These are phyloP conservation scores for Populus tremula DNA, from an alignment of 345 rosid species.

Conservation along the genomic window DNA sequence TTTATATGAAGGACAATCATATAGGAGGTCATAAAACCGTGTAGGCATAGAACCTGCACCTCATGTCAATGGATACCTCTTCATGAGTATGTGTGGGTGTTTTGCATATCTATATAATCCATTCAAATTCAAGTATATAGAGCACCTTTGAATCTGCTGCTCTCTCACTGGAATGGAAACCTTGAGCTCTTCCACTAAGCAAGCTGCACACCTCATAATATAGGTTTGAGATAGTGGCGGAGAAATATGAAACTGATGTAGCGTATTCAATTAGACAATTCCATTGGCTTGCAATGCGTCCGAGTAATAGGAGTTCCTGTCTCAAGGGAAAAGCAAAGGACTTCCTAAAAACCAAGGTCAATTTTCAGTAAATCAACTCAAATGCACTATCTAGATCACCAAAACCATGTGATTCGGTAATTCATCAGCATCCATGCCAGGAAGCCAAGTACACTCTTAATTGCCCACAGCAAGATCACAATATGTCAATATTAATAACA, in stretches of 20 bases:
- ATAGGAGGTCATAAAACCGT: not conserved
- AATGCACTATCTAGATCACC: not conserved
- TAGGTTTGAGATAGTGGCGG: constrained; percentile 51
- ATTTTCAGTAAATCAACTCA: not conserved
- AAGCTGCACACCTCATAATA: constrained; percentile 49
- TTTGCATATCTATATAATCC: not conserved
- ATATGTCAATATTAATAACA: too few relatives aligned
- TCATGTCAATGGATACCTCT: not conserved
- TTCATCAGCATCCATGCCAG: not conserved
- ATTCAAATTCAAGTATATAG: not conserved
- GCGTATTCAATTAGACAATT: constrained; percentile 47
- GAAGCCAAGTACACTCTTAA: not conserved
- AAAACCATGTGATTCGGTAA: not conserved
- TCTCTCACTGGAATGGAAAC: constrained; percentile 34
- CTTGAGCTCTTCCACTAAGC: constrained; percentile 39
- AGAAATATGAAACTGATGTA: constrained; percentile 51
- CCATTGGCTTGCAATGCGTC: constrained; percentile 64
- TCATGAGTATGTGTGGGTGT: not conserved
- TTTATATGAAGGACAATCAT: too few relatives aligned
- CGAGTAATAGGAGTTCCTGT: constrained; percentile 78
- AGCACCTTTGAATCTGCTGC: constrained; percentile 45
- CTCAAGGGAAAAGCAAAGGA: constrained; percentile 11
- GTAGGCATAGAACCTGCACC: not conserved
- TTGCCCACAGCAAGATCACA: not conserved
- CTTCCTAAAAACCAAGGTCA: not conserved